phyloP scores from a whole-genome alignment of 208 protist species.

The Angomonas deanei region DNA sequence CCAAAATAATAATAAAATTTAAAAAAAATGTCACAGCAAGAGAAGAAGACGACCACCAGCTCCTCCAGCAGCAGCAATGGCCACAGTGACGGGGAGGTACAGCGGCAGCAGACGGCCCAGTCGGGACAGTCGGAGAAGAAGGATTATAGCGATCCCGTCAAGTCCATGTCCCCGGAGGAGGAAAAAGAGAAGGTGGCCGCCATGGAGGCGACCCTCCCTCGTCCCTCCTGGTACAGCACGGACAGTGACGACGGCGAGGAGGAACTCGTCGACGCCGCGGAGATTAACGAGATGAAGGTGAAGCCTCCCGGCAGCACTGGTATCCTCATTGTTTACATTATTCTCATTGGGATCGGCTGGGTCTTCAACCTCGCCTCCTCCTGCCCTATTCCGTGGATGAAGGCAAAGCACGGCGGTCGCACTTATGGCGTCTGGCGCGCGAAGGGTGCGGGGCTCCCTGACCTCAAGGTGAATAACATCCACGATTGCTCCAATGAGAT shows the following conservation, averaged over 20 bases:
- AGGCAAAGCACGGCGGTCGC: constrained; percentile 17
- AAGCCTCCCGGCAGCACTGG: constrained; percentile 19
- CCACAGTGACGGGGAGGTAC: background rate
- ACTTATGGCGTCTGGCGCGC: constrained; percentile 37
- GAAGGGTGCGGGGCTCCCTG: constrained; percentile 25
- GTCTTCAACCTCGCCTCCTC: constrained; percentile 34
- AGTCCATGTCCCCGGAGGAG: constrained; percentile 5
- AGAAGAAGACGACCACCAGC: background rate
- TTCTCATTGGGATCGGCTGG: constrained; percentile 20
- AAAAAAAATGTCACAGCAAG: background rate
- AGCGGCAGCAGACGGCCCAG: background rate
- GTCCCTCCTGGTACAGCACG: constrained; percentile 46
- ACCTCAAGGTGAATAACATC: constrained; percentile 21
- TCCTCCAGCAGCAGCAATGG: background rate
- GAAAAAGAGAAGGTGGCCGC: constrained; percentile 15
- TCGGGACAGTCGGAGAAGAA: background rate
- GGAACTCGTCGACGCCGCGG: constrained; percentile 13
- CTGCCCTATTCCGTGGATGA: constrained; percentile 41
- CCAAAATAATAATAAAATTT: no score
- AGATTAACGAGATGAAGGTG: constrained; percentile 25
- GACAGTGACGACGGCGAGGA: constrained; percentile 27
- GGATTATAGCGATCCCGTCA: constrained; percentile 2
- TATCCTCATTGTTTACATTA: constrained; percentile 22
- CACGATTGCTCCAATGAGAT: constrained; percentile 39
- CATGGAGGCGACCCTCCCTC: constrained; percentile 32